Conservation (phyloP, 2,329 filamentous ascomycete species). For the Mariannaea sp. region DNA sequence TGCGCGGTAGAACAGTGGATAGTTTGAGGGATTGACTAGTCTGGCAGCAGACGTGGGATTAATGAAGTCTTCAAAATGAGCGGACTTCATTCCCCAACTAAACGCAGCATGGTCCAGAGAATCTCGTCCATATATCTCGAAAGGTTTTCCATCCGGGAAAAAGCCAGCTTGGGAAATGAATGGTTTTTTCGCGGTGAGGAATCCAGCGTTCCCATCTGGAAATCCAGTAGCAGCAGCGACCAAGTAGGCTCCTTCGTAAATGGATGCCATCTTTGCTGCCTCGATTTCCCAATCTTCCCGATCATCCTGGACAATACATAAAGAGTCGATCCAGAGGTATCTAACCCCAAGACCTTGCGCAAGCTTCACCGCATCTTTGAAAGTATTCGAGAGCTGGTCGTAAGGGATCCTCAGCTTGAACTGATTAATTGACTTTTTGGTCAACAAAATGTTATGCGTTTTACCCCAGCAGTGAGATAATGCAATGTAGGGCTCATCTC, state of each 20-base stretch:
- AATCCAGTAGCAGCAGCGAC: conserved; percentile 34
- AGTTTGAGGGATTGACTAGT: conserved; percentile 2
- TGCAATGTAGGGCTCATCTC: conserved; percentile 24
- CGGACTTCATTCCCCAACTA: conserved; percentile 11
- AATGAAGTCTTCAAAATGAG: neutral
- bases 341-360: neutral
- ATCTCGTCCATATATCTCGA: conserved; percentile 26
- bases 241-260: conserved; percentile 34
- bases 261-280: conserved; percentile 36
- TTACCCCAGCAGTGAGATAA: conserved; percentile 34
- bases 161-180: conserved; percentile 20
- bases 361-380: conserved; percentile 24
- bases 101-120: conserved; percentile 19
- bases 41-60: neutral
- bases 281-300: conserved; percentile 34
- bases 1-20: conserved; percentile 32
- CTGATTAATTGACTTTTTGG: conserved; percentile 14
- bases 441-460: conserved; percentile 20
- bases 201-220: conserved; percentile 25
- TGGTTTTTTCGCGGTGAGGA: conserved; percentile 25
- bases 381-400: conserved; percentile 20
- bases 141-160: conserved; percentile 14
- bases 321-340: conserved; percentile 5
- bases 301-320: conserved; percentile 31
- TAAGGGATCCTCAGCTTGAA: conserved; percentile 31